phyloP scores from a whole-genome alignment of 2,329 filamentous ascomycete species.

The Neurospora sp. region DNA sequence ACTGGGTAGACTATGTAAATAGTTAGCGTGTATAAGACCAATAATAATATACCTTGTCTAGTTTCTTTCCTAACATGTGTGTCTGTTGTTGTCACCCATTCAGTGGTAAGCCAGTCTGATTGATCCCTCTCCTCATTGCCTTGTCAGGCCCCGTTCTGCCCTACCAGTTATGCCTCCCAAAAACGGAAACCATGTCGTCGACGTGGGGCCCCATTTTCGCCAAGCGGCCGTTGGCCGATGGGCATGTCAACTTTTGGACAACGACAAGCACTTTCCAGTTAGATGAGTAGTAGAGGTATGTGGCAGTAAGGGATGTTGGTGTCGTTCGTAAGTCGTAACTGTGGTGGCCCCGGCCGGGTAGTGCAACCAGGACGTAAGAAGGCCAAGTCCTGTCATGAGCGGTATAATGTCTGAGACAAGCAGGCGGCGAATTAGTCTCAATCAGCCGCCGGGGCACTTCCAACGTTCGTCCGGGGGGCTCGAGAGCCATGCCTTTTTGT shows the following conservation, averaged over 20 bases:
- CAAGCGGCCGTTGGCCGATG: neutral
- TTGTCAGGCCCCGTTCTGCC: neutral
- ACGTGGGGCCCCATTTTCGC: neutral
- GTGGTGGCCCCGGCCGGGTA: neutral
- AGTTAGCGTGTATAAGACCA: too few relatives aligned
- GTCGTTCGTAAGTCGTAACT: neutral
- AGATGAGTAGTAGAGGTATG: neutral
- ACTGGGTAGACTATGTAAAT: too few relatives aligned
- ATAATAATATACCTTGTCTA: neutral
- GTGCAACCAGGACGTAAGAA: neutral
- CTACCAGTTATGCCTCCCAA: neutral
- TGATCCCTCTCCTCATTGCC: neutral
- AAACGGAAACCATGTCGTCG: neutral
- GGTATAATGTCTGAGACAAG: neutral
- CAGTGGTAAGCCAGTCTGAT: neutral
- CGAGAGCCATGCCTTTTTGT: neutral
- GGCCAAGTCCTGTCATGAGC: neutral
- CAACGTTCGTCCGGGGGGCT: neutral
- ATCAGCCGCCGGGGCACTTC: neutral
- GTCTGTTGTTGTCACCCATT: neutral
- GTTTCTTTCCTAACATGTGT: neutral
- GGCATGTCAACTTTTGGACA: neutral
- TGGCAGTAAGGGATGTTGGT: neutral
- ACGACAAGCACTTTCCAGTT: neutral
- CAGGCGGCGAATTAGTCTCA: neutral